phyloP scores from a whole-genome alignment of 192 early-diverging fungal species.

The Geranomyces michiganensis region DNA sequence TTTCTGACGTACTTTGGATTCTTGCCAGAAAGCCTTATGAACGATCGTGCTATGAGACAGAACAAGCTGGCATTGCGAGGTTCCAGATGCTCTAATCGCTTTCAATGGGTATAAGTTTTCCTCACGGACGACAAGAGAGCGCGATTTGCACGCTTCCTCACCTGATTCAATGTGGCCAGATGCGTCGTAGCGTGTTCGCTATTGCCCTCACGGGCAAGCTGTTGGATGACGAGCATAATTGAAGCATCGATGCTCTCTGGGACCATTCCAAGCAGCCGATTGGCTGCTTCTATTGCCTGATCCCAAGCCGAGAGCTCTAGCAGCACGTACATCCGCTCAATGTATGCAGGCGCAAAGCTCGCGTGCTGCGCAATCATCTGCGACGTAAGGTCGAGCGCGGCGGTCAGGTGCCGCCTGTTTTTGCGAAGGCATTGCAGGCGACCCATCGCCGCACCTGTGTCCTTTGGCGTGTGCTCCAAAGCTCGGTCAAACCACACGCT shows the following conservation, averaged over 20 bases:
- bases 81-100: slow-evolving; percentile 44
- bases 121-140: no score
- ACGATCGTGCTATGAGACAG: slow-evolving; percentile 35
- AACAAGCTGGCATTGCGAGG: slow-evolving; percentile 43
- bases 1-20: slow-evolving; percentile 20
- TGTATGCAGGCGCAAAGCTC: slow-evolving; percentile 53
- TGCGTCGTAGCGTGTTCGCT: slow-evolving; percentile 36
- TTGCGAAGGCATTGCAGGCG: slow-evolving; percentile 39
- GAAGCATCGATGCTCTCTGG: slow-evolving; percentile 52
- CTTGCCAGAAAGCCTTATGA: slow-evolving; percentile 42
- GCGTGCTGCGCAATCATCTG: slow-evolving; percentile 52
- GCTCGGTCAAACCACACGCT: slow-evolving; percentile 55
- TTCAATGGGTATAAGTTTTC: not conserved
- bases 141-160: no score
- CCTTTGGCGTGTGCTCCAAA: slow-evolving; percentile 45
- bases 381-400: slow-evolving; percentile 52
- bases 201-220: slow-evolving; percentile 47
- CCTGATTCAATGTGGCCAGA: slow-evolving; percentile 42
- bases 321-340: slow-evolving; percentile 54
- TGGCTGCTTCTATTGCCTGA: slow-evolving; percentile 49
- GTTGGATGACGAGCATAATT: slow-evolving; percentile 38
- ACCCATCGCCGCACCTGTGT: slow-evolving; percentile 51
- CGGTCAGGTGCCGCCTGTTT: slow-evolving; percentile 37
- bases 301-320: slow-evolving; percentile 55
- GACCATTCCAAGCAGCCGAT: slow-evolving; percentile 35